These are phyloP conservation scores for Hyaloscypha variabilis DNA, from an alignment of 495 filamentous ascomycete species.

Conservation along the genomic window DNA sequence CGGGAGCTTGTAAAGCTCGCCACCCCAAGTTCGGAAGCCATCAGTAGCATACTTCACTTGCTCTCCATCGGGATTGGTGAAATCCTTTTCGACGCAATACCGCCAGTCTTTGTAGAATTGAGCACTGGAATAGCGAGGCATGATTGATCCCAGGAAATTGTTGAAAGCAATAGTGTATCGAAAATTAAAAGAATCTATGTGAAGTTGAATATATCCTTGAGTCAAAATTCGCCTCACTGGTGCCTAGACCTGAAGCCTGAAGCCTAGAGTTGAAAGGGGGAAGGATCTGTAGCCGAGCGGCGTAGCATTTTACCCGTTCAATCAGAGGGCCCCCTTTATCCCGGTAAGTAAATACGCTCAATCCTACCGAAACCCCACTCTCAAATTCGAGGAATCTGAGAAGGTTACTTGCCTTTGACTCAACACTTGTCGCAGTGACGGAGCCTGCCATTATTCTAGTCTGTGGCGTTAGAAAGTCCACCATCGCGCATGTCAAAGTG, in stretches of 20 bases:
- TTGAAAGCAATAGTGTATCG: slow-evolving; percentile 8
- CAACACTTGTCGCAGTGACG: no score
- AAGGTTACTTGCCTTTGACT: no score
- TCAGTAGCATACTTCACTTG: slow-evolving; percentile 11
- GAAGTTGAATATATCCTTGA: background rate
- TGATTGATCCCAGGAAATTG: no score
- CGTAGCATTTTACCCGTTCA: background rate
- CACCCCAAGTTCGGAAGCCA: slow-evolving; percentile 19
- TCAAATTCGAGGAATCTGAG: no score
- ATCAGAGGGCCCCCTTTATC: background rate
- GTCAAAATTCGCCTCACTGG: background rate
- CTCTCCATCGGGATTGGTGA: slow-evolving; percentile 7
- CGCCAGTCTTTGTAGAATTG: slow-evolving; percentile 18
- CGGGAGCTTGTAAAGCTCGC: slow-evolving; percentile 14
- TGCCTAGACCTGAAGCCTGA: slow-evolving; percentile 2
- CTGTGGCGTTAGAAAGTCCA: no score
- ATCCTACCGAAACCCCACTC: no score
- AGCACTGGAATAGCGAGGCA: slow-evolving; percentile 15
- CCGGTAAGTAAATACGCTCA: no score
- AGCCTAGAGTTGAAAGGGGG: background rate
- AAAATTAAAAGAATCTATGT: background rate
- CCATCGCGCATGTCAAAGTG: no score
- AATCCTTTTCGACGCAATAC: slow-evolving; percentile 14
- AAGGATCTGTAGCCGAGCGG: background rate
- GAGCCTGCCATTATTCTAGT: no score